Evolutionary conservation across 495 filamentous ascomycete species (phyloP).

Genomic region (Aspergillus cavernicola): DNA sequence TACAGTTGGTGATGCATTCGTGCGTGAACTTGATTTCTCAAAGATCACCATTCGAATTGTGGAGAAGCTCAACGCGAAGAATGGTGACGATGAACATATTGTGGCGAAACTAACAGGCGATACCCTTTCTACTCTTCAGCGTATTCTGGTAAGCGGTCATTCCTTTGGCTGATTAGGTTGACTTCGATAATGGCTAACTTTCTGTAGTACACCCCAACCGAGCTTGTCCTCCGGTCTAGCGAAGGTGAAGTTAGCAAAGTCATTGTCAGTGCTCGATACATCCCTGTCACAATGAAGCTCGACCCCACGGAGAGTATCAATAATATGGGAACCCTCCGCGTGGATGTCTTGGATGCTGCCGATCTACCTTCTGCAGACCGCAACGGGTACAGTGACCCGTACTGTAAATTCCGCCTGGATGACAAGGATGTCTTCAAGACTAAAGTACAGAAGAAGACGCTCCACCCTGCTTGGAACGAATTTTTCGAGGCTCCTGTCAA

Average conservation of each 20-base stretch:
- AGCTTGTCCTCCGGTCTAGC: constrained; percentile 69
- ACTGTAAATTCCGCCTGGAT: constrained; percentile 88
- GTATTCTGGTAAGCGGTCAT: constrained; percentile 64
- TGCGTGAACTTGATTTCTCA: constrained; percentile 94
- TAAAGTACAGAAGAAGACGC: constrained; percentile 91
- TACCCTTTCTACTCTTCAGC: constrained; percentile 80
- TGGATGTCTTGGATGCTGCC: constrained; percentile 83
- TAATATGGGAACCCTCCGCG: constrained; percentile 90
- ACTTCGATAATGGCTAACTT: constrained; percentile 17
- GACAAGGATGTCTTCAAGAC: constrained; percentile 88
- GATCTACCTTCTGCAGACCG: constrained; percentile 89
- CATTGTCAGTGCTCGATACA: constrained; percentile 87
- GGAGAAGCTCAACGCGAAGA: constrained; percentile 68
- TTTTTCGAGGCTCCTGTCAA: constrained; percentile 80
- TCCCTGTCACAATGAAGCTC: constrained; percentile 88
- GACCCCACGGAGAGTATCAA: constrained; percentile 96
- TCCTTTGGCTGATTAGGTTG: not conserved
- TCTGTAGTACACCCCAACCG: constrained; percentile 77
- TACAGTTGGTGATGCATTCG: constrained; percentile 82
- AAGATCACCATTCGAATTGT: constrained; percentile 83
- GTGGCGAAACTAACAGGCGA: constrained; percentile 80
- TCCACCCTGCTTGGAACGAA: constrained; percentile 94
- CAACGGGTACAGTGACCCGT: constrained; percentile 95
- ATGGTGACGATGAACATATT: constrained; percentile 65
- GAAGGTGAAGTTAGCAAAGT: constrained; percentile 75